Conservation (phyloP, 106 monocot genomes). For the Triglochin maritima region DNA sequence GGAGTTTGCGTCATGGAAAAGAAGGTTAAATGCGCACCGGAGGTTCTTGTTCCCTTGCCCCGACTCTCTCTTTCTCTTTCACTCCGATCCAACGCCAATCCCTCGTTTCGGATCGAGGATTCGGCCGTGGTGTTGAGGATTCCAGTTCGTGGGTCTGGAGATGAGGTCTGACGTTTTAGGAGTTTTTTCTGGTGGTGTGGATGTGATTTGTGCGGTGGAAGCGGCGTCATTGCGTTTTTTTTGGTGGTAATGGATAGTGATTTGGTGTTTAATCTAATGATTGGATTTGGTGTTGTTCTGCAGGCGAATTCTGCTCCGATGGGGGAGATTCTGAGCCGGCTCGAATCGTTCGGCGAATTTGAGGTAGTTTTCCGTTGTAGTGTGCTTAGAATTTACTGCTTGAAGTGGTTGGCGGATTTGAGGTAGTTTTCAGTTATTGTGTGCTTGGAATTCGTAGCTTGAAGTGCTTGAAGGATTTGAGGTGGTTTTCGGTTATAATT, state of each 20-base stretch:
- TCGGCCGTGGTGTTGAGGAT: not conserved
- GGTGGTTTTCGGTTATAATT: not conserved
- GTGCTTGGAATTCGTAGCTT: not conserved
- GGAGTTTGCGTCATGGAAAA: constrained; percentile 55
- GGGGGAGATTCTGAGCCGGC: constrained; percentile 74
- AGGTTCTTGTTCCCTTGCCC: constrained; percentile 12
- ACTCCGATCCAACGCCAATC: not conserved
- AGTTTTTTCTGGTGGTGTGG: not conserved
- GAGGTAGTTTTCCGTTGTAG: constrained; percentile 31
- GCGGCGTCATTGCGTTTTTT: not conserved
- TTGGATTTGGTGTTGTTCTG: not conserved
- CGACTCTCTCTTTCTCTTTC: not conserved
- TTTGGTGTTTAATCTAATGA: constrained; percentile 5
- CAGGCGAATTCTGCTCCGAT: constrained; percentile 77
- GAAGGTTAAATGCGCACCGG: constrained; percentile 42
- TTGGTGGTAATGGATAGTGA: not conserved
- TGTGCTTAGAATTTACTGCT: not conserved
- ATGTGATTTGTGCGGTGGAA: not conserved
- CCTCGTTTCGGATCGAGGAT: not conserved
- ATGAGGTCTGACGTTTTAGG: not conserved
- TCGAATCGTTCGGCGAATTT: constrained; percentile 84
- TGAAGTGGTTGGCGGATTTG: constrained; percentile 78
- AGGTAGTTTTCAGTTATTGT: constrained; percentile 26
- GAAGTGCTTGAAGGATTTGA: too few relatives aligned
- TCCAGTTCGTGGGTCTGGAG: not conserved